Conservation (phyloP, 331 rosid genomes). For the Quercus phellos region DNA sequence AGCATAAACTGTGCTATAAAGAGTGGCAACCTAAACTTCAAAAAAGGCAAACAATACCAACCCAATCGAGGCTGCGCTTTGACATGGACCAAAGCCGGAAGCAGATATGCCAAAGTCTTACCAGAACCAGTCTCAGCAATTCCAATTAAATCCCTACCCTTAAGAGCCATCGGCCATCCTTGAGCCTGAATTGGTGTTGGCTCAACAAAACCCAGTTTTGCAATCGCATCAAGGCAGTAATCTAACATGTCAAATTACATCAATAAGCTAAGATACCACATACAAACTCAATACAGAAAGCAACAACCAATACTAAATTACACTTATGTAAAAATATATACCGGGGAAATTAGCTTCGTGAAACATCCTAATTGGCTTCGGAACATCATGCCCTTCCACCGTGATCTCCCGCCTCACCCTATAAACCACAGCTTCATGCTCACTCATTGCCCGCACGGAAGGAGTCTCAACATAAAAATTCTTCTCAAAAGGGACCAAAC, state of each 20-base stretch:
- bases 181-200: constrained; percentile 98
- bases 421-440: constrained; percentile 55
- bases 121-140: constrained; percentile 99
- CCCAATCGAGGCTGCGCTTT: constrained; percentile 89
- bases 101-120: constrained; percentile 83
- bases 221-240: constrained; percentile 81
- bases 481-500: constrained; percentile 86
- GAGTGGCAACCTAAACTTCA: not conserved
- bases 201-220: constrained; percentile 84
- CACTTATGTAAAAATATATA: constrained; percentile 24
- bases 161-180: constrained; percentile 99
- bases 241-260: constrained; percentile 34
- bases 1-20: not conserved
- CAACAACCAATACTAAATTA: not conserved
- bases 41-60: constrained; percentile 29
- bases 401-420: constrained; percentile 68
- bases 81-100: constrained; percentile 88
- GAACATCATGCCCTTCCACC: constrained; percentile 77
- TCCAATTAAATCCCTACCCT: constrained; percentile 91
- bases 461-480: constrained; percentile 64
- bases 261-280: constrained; percentile 4
- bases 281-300: not conserved
- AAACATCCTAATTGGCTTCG: constrained; percentile 68
- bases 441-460: constrained; percentile 65
- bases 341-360: constrained; percentile 84